phyloP scores from a whole-genome alignment of 2,329 filamentous ascomycete species.

The Zelopaecilomyces penicillatus region DNA sequence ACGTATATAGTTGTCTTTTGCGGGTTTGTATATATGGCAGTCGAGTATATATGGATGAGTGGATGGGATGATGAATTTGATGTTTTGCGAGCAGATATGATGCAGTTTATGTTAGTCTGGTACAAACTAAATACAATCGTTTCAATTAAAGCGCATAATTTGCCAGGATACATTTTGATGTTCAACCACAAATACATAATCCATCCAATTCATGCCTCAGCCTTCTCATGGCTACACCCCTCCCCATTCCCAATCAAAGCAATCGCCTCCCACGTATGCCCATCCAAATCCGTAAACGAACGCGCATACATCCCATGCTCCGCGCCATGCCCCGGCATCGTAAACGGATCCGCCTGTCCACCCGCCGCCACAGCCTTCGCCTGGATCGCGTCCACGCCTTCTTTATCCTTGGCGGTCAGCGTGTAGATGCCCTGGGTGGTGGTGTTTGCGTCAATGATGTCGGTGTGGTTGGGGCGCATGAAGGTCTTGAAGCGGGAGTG shows the following conservation, averaged over 20 bases:
- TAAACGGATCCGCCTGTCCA: constrained; percentile 13
- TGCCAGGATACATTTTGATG: too few relatives aligned
- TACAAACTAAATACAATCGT: too few relatives aligned
- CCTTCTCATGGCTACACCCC: neutral
- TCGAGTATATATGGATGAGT: too few relatives aligned
- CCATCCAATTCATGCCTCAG: neutral
- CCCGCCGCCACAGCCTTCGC: constrained; percentile 13
- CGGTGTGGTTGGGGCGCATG: constrained; percentile 10
- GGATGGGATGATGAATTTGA: too few relatives aligned
- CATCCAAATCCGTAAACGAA: constrained; percentile 15
- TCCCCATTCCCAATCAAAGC: constrained; percentile 2
- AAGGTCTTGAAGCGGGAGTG: constrained; percentile 13
- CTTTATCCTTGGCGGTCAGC: constrained; percentile 8
- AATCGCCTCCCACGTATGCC: constrained; percentile 17
- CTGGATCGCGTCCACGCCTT: constrained; percentile 12
- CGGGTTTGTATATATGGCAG: too few relatives aligned
- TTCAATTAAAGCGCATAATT: too few relatives aligned
- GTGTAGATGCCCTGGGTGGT: constrained; percentile 12
- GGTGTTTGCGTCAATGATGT: constrained; percentile 11
- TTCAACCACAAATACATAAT: too few relatives aligned
- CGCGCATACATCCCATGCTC: constrained; percentile 13
- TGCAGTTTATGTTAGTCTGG: too few relatives aligned
- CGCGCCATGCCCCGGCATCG: constrained; percentile 10
- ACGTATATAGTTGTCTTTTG: too few relatives aligned
- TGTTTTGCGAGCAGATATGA: too few relatives aligned